Evolutionary conservation across 257 asterid genomes (phyloP), one percentile per base, ranked within the genome.

Genomic region (Echium plantagineum): DNA sequence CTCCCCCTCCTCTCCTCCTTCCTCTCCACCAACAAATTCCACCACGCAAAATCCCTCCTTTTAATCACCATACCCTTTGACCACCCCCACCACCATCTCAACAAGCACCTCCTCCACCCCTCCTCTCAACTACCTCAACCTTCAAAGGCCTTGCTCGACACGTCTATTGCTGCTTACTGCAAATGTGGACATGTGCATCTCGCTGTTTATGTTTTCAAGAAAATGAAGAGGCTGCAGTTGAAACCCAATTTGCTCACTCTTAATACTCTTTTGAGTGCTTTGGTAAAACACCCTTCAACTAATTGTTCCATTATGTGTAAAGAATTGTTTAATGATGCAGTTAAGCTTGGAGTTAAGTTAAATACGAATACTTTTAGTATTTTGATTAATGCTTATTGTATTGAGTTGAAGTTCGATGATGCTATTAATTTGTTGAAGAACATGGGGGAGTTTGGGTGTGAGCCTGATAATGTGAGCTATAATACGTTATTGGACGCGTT

Each of bases 21-120:
- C 71, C 58, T 84, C 55, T 58, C 83, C 66, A 72, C 70, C 74
- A 74, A 72, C 28, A 83, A 86, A 60, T 83, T 82, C 74, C 13
- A 57, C 48, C 86, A 82, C 61, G 95, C 94, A 20, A 82, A 80
- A 60, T 61, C 63, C 54, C 66, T 86, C 32, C 86, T 90, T 38
- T 80, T 70, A 0, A 58, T 74, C 24, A 86, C 81, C 59, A 86
- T 90, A 53, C 32, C 62, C 57, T 65, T 86, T 55, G 94, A 90
- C 55, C 89, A 83, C 61, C 97, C 95, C 15, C 64, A 66, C 38
- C 95, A 84, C 72, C 74, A 52, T 21, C 94, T 86, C 66, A 96
- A 87, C 74, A 81, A 75, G 56, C 79, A 83, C 73, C 93, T 90
- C 64, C 90, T 90, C 70, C 82, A 72, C 73, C 95, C 94, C 4